These are phyloP conservation scores for Aureobasidium sp. DNA, from an alignment of 2,329 filamentous ascomycete genomes.

Conservation along the genomic window DNA sequence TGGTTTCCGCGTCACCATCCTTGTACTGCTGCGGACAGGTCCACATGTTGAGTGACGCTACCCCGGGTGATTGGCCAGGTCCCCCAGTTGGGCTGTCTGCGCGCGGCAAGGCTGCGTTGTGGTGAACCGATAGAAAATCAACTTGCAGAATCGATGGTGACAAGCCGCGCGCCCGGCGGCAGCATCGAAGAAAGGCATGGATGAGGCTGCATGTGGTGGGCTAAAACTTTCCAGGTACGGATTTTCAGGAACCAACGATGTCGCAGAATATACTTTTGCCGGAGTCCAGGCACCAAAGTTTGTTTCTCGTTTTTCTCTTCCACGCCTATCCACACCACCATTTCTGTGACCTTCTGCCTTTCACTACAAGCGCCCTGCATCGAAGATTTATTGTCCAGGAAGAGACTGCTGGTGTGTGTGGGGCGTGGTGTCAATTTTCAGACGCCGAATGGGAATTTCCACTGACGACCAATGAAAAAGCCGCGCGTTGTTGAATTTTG, in stretches of 20 bases:
- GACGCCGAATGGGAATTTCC: background rate
- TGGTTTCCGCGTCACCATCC: conserved; percentile 5
- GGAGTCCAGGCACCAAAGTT: conserved; percentile 11
- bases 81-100: background rate
- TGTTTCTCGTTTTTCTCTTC: background rate
- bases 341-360: conserved; percentile 2
- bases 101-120: background rate
- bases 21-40: conserved; percentile 8
- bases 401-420: conserved; percentile 10
- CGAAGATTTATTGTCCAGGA: background rate
- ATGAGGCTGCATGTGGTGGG: background rate
- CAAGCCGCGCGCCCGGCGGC: background rate
- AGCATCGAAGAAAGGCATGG: background rate
- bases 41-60: conserved; percentile 7
- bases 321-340: background rate
- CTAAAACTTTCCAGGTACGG: background rate
- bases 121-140: no score
- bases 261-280: background rate
- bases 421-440: background rate
- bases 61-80: background rate
- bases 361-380: conserved; percentile 5
- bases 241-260: conserved; percentile 16
- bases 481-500: conserved; percentile 2
- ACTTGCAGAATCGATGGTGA: background rate
- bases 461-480: background rate